Evolutionary conservation across 192 early-diverging fungal genomes (phyloP).

Genomic region (Coemansia sp.): DNA sequence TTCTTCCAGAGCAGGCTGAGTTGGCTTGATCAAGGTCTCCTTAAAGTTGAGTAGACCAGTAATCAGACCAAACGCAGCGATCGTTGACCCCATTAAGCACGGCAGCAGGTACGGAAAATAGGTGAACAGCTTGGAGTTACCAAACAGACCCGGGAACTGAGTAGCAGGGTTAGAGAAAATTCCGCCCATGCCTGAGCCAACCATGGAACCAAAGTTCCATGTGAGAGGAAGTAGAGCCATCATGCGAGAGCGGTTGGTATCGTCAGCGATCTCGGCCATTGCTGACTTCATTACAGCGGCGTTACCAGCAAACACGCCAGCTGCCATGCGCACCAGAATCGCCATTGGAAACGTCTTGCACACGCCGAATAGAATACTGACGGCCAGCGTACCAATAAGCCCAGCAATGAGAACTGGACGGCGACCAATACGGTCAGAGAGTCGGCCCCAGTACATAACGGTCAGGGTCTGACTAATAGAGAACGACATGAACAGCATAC

Average conservation of each 20-base stretch:
- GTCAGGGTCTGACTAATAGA: slow-evolving; percentile 55
- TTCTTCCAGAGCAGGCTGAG: neutral
- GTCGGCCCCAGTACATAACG: slow-evolving; percentile 66
- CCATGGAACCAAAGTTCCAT: slow-evolving; percentile 64
- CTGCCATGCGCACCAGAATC: slow-evolving; percentile 59
- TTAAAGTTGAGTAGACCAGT: slow-evolving; percentile 65
- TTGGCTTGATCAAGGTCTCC: slow-evolving; percentile 48
- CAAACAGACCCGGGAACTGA: slow-evolving; percentile 65
- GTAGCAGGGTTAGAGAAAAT: slow-evolving; percentile 72
- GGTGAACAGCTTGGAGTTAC: slow-evolving; percentile 60
- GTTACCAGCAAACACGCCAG: slow-evolving; percentile 73
- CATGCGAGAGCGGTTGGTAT: slow-evolving; percentile 72
- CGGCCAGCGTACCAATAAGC: slow-evolving; percentile 70
- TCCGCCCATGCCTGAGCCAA: slow-evolving; percentile 76
- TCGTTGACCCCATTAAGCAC: slow-evolving; percentile 65
- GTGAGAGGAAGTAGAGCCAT: slow-evolving; percentile 73
- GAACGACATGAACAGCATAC: slow-evolving; percentile 56
- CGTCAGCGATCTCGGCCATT: slow-evolving; percentile 83
- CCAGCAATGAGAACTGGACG: slow-evolving; percentile 77
- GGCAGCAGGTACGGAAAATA: slow-evolving; percentile 82
- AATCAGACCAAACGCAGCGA: slow-evolving; percentile 63
- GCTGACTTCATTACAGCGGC: slow-evolving; percentile 79
- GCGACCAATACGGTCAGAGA: slow-evolving; percentile 80
- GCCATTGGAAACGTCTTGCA: slow-evolving; percentile 61
- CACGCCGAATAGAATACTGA: slow-evolving; percentile 70